Evolutionary conservation across 306 rosid species (phyloP).

Genomic region (Clitoria ternatea): DNA sequence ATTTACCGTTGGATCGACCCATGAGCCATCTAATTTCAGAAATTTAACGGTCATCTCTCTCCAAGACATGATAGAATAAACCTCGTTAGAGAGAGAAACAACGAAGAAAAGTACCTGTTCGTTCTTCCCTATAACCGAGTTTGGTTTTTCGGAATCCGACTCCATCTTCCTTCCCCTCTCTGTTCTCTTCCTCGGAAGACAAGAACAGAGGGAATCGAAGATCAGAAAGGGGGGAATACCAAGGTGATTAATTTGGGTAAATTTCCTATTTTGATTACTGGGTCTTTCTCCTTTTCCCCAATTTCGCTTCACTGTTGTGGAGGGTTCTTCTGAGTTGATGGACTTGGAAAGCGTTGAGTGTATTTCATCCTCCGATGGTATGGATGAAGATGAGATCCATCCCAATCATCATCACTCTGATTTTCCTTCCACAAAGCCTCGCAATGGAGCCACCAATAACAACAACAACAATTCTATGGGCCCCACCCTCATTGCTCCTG

Average conservation of each 20-base stretch:
- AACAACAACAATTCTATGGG: constrained; percentile 34
- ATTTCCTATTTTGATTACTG: constrained; percentile 32
- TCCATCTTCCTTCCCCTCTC: constrained; percentile 19
- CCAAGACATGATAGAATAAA: neutral
- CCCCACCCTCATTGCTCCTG: constrained; percentile 64
- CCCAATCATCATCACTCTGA: constrained; percentile 70
- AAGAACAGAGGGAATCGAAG: constrained; percentile 20
- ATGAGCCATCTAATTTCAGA: neutral
- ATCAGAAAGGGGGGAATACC: constrained; percentile 21
- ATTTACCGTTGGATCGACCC: constrained; percentile 49
- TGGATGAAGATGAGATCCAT: constrained; percentile 96
- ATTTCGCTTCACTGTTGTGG: constrained; percentile 2
- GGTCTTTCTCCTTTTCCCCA: constrained; percentile 20
- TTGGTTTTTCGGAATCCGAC: constrained; percentile 42
- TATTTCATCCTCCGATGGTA: constrained; percentile 70
- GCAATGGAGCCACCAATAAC: constrained; percentile 48
- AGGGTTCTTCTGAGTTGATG: constrained; percentile 41
- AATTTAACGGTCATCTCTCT: constrained; percentile 51
- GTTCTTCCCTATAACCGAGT: constrained; percentile 35
- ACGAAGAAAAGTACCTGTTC: constrained; percentile 59
- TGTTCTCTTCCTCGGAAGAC: constrained; percentile 13
- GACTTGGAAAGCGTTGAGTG: constrained; percentile 90
- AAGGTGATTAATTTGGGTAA: constrained; percentile 25
- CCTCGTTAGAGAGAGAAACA: constrained; percentile 29
- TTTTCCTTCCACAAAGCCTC: constrained; percentile 62